phyloP scores from a whole-genome alignment of 2,329 filamentous ascomycete genomes.

The Aspergillus proliferans region DNA sequence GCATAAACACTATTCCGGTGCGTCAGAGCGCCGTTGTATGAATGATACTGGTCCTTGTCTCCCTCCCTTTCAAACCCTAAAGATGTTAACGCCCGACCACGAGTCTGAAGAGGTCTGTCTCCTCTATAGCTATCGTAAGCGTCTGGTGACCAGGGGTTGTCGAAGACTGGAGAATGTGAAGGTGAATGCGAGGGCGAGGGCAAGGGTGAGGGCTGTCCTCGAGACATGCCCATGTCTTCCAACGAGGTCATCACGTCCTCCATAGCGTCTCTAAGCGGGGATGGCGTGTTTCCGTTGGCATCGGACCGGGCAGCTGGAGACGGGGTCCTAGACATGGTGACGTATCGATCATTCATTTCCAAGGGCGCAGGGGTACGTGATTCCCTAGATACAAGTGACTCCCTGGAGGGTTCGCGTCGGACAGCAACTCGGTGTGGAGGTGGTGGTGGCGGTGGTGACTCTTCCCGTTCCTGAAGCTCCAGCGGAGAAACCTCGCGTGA shows the following conservation, averaged over 20 bases:
- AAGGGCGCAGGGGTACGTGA: conserved; percentile 27
- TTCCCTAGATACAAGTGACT: conserved; percentile 13
- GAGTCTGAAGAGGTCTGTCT: conserved; percentile 25
- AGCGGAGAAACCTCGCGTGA: conserved; percentile 22
- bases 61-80: conserved; percentile 59
- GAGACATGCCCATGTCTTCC: conserved; percentile 70
- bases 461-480: conserved; percentile 45
- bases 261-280: conserved; percentile 89
- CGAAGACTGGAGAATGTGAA: conserved; percentile 44
- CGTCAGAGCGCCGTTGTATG: conserved; percentile 54
- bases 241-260: conserved; percentile 96
- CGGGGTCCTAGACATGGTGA: conserved; percentile 37
- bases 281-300: conserved; percentile 69
- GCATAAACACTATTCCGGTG: conserved; percentile 37
- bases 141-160: conserved; percentile 81
- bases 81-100: conserved; percentile 62
- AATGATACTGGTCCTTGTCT: conserved; percentile 45
- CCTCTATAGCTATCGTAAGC: conserved; percentile 59
- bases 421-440: conserved; percentile 65
- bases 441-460: conserved; percentile 65
- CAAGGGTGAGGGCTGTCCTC: conserved; percentile 44
- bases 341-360: conserved; percentile 37
- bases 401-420: conserved; percentile 28
- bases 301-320: conserved; percentile 53
- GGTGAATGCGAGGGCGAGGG: conserved; percentile 47